Conservation (phyloP, 2,329 filamentous ascomycete genomes). For the Parafenestella ontariensis region DNA sequence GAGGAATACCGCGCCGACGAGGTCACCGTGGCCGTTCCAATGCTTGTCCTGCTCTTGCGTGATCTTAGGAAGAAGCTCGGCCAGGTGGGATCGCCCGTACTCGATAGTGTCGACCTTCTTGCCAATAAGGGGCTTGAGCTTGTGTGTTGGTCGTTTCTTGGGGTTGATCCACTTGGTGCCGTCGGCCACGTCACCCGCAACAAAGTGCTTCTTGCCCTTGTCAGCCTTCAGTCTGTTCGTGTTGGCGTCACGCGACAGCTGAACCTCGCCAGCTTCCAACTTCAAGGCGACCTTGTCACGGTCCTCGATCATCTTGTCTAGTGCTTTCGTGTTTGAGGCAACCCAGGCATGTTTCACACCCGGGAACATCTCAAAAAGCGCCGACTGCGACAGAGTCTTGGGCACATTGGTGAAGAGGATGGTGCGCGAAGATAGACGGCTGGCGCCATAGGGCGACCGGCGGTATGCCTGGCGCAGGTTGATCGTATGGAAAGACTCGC, state of each 20-base stretch:
- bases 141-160: slow-evolving; percentile 51
- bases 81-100: slow-evolving; percentile 78
- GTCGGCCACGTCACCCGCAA: slow-evolving; percentile 50
- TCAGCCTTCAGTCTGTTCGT: slow-evolving; percentile 70
- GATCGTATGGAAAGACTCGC: slow-evolving; percentile 57
- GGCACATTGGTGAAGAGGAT: slow-evolving; percentile 59
- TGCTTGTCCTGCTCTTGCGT: slow-evolving; percentile 72
- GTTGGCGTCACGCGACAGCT: slow-evolving; percentile 63
- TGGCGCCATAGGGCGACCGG: slow-evolving; percentile 52
- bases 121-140: slow-evolving; percentile 51
- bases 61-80: slow-evolving; percentile 74
- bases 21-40: slow-evolving; percentile 68
- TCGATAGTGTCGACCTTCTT: slow-evolving; percentile 75
- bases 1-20: slow-evolving; percentile 81
- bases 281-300: slow-evolving; percentile 52
- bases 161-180: slow-evolving; percentile 52
- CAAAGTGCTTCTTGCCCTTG: slow-evolving; percentile 57
- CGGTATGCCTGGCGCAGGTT: slow-evolving; percentile 58
- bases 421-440: slow-evolving; percentile 55
- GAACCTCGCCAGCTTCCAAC: slow-evolving; percentile 55
- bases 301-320: slow-evolving; percentile 54
- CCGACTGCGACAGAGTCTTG: slow-evolving; percentile 48
- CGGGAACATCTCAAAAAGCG: slow-evolving; percentile 49
- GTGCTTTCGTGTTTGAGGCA: slow-evolving; percentile 54
- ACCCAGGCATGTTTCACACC: slow-evolving; percentile 56